Conservation (phyloP, 331 rosid species). For the Cydonia oblonga region DNA sequence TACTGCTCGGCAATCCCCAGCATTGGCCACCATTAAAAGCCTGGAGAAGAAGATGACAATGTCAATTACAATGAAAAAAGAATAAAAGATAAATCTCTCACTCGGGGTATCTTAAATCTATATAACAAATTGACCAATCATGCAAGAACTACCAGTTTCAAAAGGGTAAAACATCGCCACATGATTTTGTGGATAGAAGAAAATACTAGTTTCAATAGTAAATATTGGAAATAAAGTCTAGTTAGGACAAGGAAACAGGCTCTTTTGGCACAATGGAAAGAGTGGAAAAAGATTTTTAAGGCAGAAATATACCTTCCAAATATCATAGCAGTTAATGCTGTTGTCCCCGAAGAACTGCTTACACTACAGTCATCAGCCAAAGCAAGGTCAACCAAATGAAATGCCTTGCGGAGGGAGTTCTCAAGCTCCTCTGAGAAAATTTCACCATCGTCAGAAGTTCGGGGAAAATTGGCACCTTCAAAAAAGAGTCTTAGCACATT, state of each 20-base stretch:
- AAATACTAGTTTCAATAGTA: too few relatives aligned
- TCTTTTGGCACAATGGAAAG: not conserved
- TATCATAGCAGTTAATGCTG: conserved; percentile 71
- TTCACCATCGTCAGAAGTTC: conserved; percentile 42
- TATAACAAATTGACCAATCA: not conserved
- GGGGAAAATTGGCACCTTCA: conserved; percentile 67
- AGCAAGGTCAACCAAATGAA: conserved; percentile 72
- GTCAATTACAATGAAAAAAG: conserved; percentile 7
- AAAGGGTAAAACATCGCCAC: not conserved
- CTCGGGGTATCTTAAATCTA: not conserved
- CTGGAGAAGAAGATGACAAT: conserved; percentile 27
- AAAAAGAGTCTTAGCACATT: conserved; percentile 63
- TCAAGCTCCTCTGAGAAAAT: conserved; percentile 50
- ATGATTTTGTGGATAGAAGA: not conserved
- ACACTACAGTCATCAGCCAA: conserved; percentile 71
- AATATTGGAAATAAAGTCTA: not conserved
- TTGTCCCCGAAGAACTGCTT: conserved; percentile 76
- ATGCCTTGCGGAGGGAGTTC: conserved; percentile 51
- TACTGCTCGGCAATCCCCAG: conserved; percentile 98
- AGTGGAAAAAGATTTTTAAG: not conserved
- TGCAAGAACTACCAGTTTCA: not conserved
- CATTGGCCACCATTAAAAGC: conserved; percentile 84
- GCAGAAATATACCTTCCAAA: conserved; percentile 58
- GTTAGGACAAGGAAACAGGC: not conserved
- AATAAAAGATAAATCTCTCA: not conserved